Evolutionary conservation across 305 asterid species (phyloP).

Genomic region (Rubia balearica): DNA sequence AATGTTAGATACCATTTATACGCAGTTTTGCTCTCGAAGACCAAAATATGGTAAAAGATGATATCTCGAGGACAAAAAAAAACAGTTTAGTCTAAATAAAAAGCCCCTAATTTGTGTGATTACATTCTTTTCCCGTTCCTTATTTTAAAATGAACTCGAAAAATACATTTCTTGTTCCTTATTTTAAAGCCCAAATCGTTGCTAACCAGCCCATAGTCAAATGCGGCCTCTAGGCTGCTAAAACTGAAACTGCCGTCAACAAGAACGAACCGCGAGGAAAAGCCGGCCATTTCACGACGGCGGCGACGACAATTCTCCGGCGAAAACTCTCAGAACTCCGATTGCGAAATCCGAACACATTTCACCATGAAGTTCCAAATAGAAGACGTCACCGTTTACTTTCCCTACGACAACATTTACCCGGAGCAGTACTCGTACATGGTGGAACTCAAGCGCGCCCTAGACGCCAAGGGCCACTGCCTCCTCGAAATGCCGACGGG

Average conservation of each 20-base stretch:
- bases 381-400: slow-evolving; percentile 88
- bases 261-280: background rate
- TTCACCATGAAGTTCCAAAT: slow-evolving; percentile 79
- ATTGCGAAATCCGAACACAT: background rate
- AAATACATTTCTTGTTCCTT: no score
- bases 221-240: background rate
- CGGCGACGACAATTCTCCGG: background rate
- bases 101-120: no score
- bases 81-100: no score
- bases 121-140: no score
- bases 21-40: no score
- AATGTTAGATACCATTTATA: no score
- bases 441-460: slow-evolving; percentile 90
- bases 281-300: background rate
- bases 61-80: no score
- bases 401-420: slow-evolving; percentile 90
- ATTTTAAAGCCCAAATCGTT: background rate
- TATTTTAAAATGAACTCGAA: no score
- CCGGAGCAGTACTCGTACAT: slow-evolving; percentile 93
- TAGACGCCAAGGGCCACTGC: slow-evolving; percentile 92
- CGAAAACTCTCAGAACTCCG: background rate
- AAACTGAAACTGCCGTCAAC: background rate
- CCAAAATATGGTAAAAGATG: no score
- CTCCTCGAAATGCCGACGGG: slow-evolving; percentile 98
- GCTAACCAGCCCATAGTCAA: background rate